These are phyloP conservation scores for Teunomyces atbi DNA, from an alignment of 805 yeast species.

Conservation along the genomic window DNA sequence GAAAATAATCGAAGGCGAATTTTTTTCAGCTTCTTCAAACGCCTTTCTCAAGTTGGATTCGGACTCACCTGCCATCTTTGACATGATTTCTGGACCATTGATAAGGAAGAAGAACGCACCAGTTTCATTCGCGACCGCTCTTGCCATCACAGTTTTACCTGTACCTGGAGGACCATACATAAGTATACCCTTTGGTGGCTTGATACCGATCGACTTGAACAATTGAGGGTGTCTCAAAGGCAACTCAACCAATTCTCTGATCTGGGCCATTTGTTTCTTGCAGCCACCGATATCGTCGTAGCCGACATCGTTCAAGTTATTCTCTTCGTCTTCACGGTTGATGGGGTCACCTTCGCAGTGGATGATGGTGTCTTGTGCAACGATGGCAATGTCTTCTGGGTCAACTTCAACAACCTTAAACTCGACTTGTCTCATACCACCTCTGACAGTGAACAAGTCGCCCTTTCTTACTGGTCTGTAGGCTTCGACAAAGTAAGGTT, in stretches of 20 bases:
- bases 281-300: constrained; percentile 99
- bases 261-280: constrained; percentile 99
- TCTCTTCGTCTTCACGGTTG: constrained; percentile 97
- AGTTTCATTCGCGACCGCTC: constrained; percentile 99
- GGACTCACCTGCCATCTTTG: constrained; percentile 99
- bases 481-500: constrained; percentile 98
- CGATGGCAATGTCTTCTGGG: constrained; percentile 96
- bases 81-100: constrained; percentile 99
- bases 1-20: constrained; percentile 95
- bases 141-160: constrained; percentile 98
- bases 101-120: constrained; percentile 98
- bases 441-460: constrained; percentile 93
- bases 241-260: constrained; percentile 96
- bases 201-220: constrained; percentile 96
- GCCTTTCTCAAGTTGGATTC: constrained; percentile 97
- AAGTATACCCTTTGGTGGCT: constrained; percentile 97
- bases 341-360: constrained; percentile 99
- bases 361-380: constrained; percentile 96
- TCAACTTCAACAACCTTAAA: constrained; percentile 98
- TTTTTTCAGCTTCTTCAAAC: constrained; percentile 98
- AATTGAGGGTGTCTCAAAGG: constrained; percentile 98
- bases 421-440: constrained; percentile 99
- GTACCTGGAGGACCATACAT: constrained; percentile 99
- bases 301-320: constrained; percentile 94
- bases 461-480: constrained; percentile 98